A percentile compares a stretch with the other conserved stretches of the same genome.
These are phyloP conservation scores for Saccharomycopsis capsularis DNA, from an alignment of 805 yeast genomes.

Conservation along the genomic window DNA sequence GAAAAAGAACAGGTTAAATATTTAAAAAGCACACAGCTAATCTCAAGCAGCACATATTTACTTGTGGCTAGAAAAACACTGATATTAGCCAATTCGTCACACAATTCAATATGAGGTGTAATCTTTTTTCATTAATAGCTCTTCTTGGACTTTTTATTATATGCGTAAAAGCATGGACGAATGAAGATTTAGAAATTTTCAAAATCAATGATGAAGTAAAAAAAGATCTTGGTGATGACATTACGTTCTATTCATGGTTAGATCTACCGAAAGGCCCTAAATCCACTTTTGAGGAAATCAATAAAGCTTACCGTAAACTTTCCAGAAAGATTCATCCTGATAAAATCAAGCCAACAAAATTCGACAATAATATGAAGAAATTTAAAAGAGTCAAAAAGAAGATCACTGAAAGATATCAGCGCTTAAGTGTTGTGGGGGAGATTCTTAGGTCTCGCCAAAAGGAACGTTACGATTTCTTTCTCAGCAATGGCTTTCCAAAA, in stretches of 20 bases:
- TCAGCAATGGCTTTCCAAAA: constrained; percentile 77
- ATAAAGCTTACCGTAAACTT: constrained; percentile 60
- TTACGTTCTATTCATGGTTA: constrained; percentile 65
- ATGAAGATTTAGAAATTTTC: constrained; percentile 78
- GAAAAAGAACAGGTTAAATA: too few species aligned
- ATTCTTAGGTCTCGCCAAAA: constrained; percentile 56
- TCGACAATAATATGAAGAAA: constrained; percentile 27
- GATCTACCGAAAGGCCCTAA: constrained; percentile 35
- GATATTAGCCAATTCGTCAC: neutral
- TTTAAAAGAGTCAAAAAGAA: constrained; percentile 31
- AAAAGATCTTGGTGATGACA: constrained; percentile 52
- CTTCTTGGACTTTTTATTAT: constrained; percentile 22
- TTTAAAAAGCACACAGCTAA: too few species aligned
- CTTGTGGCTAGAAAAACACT: neutral
- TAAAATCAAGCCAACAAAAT: constrained; percentile 43
- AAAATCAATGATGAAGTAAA: constrained; percentile 57
- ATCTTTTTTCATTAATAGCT: neutral
- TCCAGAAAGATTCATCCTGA: constrained; percentile 84
- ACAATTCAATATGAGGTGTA: neutral
- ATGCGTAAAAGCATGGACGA: constrained; percentile 42
- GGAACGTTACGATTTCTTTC: constrained; percentile 78
- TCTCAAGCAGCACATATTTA: too few species aligned
- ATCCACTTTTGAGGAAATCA: constrained; percentile 47
- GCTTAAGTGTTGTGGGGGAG: constrained; percentile 69
- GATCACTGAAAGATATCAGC: constrained; percentile 67